A percentile compares a stretch with the other conserved stretches of the same genome.
Evolutionary conservation across 148 eudicot species (phyloP).

Genomic region (Tetragonia tetragonoides): DNA sequence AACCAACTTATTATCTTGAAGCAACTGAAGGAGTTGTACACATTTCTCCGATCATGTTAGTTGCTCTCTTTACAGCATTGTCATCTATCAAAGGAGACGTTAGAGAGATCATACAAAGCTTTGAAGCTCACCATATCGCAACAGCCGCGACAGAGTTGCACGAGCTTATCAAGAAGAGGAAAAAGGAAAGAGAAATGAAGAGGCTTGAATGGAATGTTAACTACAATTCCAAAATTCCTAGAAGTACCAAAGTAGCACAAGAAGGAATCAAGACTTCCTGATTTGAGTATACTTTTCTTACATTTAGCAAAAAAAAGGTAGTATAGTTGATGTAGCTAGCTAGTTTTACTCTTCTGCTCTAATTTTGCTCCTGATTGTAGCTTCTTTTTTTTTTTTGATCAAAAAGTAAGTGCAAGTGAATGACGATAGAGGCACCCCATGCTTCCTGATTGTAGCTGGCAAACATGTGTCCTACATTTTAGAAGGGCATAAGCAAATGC

Average conservation of each 20-base stretch:
- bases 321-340: neutral
- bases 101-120: constrained; percentile 37
- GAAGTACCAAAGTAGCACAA: constrained; percentile 33
- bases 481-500: neutral
- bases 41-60: constrained; percentile 41
- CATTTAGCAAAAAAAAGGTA: neutral
- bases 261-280: constrained; percentile 17
- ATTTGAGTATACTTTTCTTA: neutral
- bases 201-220: constrained; percentile 41
- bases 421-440: too few relatives aligned
- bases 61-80: constrained; percentile 39
- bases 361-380: neutral
- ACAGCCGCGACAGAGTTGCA: constrained; percentile 8
- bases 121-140: constrained; percentile 24
- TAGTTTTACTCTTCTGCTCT: neutral
- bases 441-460: neutral
- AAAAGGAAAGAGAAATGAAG: constrained; percentile 40
- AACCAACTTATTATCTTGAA: constrained; percentile 7
- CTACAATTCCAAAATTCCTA: constrained; percentile 19
- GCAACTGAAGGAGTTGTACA: constrained; percentile 10
- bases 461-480: neutral
- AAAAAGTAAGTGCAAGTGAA: too few relatives aligned
- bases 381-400: too few relatives aligned
- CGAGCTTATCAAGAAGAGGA: constrained; percentile 18
- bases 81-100: constrained; percentile 43